A percentile compares a stretch with the other conserved stretches of the same genome.
These are phyloP conservation scores for Furcasterigmium sp. DNA, from an alignment of 2,329 filamentous ascomycete genomes.

Conservation along the genomic window DNA sequence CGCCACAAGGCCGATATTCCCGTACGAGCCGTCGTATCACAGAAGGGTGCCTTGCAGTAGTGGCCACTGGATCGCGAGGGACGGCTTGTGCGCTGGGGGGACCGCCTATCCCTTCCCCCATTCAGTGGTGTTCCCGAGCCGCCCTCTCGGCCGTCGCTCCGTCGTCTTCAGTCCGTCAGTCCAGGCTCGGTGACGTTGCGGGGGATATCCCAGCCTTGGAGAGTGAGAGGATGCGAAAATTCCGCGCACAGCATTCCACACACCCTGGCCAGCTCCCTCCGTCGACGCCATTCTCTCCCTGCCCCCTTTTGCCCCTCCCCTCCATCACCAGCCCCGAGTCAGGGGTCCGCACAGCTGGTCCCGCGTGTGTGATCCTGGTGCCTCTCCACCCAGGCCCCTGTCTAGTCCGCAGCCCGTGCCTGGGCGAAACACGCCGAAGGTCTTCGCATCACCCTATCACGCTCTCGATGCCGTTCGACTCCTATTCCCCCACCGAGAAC, in stretches of 20 bases:
- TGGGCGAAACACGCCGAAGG: slow-evolving; percentile 14
- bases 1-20: not conserved
- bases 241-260: slow-evolving; percentile 9
- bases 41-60: slow-evolving; percentile 3
- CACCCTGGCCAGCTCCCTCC: slow-evolving; percentile 5
- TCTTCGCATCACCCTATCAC: slow-evolving; percentile 22
- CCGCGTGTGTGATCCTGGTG: slow-evolving; percentile 3
- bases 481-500: slow-evolving; percentile 13
- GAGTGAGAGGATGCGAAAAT: slow-evolving; percentile 10
- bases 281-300: not conserved
- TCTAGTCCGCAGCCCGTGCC: slow-evolving; percentile 13
- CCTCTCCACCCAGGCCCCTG: slow-evolving; percentile 14
- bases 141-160: slow-evolving; percentile 6
- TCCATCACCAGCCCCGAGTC: not conserved
- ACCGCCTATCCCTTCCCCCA: slow-evolving; percentile 5
- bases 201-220: slow-evolving; percentile 9
- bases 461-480: slow-evolving; percentile 7
- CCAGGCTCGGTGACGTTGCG: slow-evolving; percentile 1
- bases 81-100: not conserved
- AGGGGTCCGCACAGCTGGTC: not conserved
- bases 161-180: slow-evolving; percentile 1
- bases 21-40: slow-evolving; percentile 1
- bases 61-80: not conserved
- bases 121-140: slow-evolving; percentile 6
- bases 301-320: not conserved